Base-by-base conservation (phyloP, 2,329 filamentous ascomycete species). In the Phialophora tarda region DNA sequence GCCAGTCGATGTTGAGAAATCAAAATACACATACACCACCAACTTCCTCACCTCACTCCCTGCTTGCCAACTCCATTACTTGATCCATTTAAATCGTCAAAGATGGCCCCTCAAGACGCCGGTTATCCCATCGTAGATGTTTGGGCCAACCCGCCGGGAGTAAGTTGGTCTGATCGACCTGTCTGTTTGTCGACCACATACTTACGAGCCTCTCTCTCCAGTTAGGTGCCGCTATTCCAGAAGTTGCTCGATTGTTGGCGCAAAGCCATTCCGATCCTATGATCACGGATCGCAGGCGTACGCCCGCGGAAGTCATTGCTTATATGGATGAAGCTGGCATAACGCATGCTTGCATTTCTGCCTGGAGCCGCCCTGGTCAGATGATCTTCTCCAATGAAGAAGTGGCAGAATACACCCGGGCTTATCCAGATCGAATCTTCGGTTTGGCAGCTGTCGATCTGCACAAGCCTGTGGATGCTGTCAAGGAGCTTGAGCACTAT, bases 401-500 rank as follows among this genome's bases (percentile, higher is more conserved):
- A 21, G 67, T 73, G 14, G 71, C 72, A 24, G 51, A 71, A 59
- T 72, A 65, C 62, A 73, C 72, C 21, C 71, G 72, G 10, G 70
- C 72, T 2, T 73, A 70, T 60, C 72, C 71, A 8, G 61, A 66
- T 47, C 68, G 72, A n/a, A 69, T 75, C 55, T 68, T 73, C 55
- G 72, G 73, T 11, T 56, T 74, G n/a, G 73, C 67, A n/a, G 57
- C 67, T 4, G 73, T 74, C 21, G 63, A 74, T 60, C 67, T 75
- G 30, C 72, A 64, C 48, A 65, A 74, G 57, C 73, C 73, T 2
- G 72, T 75, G 2, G 48, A 34, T 17, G 71, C 69, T 5, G 73
- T 74, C 32, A 71, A 71, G 41, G 72, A 74, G 59, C 62, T 74
- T 21, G 71, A 73, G 55, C 66, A 74, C 51, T 74, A 74, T 47